Base-by-base conservation (phyloP, 768 basidiomycete genomes). In the Cystofilobasidium macerans region DNA sequence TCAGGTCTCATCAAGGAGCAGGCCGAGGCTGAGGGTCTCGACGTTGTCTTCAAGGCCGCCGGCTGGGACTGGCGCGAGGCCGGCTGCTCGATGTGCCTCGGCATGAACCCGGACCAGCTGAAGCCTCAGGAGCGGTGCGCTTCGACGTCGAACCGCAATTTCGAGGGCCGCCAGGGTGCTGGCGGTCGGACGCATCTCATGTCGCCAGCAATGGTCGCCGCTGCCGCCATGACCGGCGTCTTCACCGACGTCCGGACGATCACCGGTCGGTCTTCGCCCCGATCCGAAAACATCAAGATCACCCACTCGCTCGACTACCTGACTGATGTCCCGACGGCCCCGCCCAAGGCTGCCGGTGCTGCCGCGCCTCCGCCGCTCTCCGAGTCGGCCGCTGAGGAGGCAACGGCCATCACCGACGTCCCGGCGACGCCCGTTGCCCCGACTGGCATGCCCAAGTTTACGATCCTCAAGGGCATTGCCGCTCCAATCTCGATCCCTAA, bases 51-150 rank as follows among this genome's bases (percentile, higher is more conserved):
- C 80, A 88, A 85, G 74, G 85, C 86, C 51, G 90, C 90, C 40
- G 90, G 90, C 36, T 94, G 92, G 73, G 90, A 94, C 73, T 93
- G 90, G 90, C 83, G 90, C 60, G 90, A 94, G 76, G 90, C 90
- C 36, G 90, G 90, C 38, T 94, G 90, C 74, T 94, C 90, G 20
- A 94, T 94, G 90, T 94, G 90, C 77, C 77, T 94, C 70, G 90
- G 89, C 47, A 94, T 94, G 90, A 94, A 94, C 76, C 88, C 89
- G 16, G 90, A 94, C 76, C 88, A 91, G 73, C 79, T 94, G 58
- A 80, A 82, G 22, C 88, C 89, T 2, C 85, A 86, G 62, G 78
- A 81, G 72, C 85, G 90, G 51, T 93, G 90, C 72, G 90, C 90
- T 13, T 89, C 88, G 70, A 93, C 90, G 42, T 89, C 88, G 71